These are phyloP conservation scores for Linnemannia exigua DNA, from an alignment of 192 early-diverging fungal genomes.

Conservation along the genomic window DNA sequence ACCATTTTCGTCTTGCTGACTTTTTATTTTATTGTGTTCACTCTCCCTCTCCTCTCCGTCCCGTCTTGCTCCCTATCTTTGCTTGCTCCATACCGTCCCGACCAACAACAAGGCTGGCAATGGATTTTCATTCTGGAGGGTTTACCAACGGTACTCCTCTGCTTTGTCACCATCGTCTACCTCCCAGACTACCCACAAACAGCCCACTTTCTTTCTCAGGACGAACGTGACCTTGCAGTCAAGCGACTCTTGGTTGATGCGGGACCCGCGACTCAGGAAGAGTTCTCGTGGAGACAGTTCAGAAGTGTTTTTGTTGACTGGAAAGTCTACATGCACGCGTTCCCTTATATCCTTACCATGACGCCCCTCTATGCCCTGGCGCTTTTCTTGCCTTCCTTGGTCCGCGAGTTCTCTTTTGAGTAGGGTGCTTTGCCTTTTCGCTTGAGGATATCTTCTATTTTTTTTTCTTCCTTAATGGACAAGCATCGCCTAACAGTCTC, in stretches of 20 bases:
- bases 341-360: conserved; percentile 71
- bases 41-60: neutral
- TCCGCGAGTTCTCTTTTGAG: conserved; percentile 57
- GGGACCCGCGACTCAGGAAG: conserved; percentile 56
- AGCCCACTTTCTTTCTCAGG: conserved; percentile 56
- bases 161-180: conserved; percentile 45
- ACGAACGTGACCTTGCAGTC: conserved; percentile 56
- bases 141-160: conserved; percentile 55
- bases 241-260: conserved; percentile 60
- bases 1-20: neutral
- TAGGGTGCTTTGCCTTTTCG: conserved; percentile 1
- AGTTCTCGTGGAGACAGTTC: conserved; percentile 65
- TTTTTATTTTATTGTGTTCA: neutral
- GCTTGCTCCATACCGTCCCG: neutral
- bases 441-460: conserved; percentile 7
- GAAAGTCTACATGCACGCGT: conserved; percentile 60
- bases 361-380: conserved; percentile 72
- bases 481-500: neutral
- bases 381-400: conserved; percentile 79
- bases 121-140: conserved; percentile 80
- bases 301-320: conserved; percentile 60
- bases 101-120: conserved; percentile 60
- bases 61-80: neutral
- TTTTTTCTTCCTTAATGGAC: neutral
- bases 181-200: conserved; percentile 64